Base-by-base conservation (phyloP, 2,329 filamentous ascomycete genomes). In the Xylaria sp. region DNA sequence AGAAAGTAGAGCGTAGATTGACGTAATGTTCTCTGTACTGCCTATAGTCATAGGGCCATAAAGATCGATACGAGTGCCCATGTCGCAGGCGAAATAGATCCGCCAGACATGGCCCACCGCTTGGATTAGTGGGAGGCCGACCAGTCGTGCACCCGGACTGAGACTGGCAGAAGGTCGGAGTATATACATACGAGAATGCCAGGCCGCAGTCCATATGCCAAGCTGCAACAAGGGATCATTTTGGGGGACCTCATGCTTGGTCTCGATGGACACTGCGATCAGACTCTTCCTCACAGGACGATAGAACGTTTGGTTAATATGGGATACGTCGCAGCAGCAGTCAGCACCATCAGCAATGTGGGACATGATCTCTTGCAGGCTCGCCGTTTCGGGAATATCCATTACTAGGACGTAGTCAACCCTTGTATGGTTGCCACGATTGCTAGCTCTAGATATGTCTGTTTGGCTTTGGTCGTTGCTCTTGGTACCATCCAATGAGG, bases 81-180 rank as follows among this genome's bases (percentile, higher is more conserved):
- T 25, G 9, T 62, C 27, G n/a, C 44, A 62, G 18, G 59, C 44
- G n/a, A 51, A 62, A 53, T 62, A 62, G n/a, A 62, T 51, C 12
- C 12, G 44, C 59, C 54, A 59, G 40, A 47, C 16, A 21, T 59
- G 40, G 25, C 57, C 40, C 16, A 48, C 57, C 23, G 27, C 40
- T 35, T 59, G 40, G 25, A 59, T 59, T 29, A 59, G 40, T 47
- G 40, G 40, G 13, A 59, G 25, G 40, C 13, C 32, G 23, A 59
- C 57, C 16, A 59, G 25, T 48, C 23, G 25, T 35, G 40, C 23
- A 48, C 40, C 16, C 16, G 25, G 21, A 58, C 44, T 44, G 27
- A 35, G 42, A 32, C 57, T 48, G 18, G 25, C 40, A 12, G 25
- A 48, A 48, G 23, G 25, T 32, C 57, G 57, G n/a, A 59, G 57